phyloP scores from a whole-genome alignment of 2,329 filamentous ascomycete species.

The Grosmannia clavigera region DNA sequence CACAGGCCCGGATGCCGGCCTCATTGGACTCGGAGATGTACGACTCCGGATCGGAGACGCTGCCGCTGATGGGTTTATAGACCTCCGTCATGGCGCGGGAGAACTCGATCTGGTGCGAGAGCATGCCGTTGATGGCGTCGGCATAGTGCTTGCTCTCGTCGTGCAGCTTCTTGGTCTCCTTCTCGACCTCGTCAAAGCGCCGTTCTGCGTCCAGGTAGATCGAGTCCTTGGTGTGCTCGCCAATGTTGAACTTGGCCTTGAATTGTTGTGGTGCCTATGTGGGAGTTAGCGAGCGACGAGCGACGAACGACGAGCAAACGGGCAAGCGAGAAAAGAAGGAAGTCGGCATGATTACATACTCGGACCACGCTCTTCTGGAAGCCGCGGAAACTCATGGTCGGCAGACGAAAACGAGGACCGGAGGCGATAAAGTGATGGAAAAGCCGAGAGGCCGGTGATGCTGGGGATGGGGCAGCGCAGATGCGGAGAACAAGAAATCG shows the following conservation, averaged over 20 bases:
- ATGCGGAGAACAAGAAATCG: too few relatives aligned
- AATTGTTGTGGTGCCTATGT: conserved; percentile 74
- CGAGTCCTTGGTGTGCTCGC: conserved; percentile 87
- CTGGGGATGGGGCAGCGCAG: too few relatives aligned
- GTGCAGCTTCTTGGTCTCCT: conserved; percentile 90
- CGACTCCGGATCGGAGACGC: conserved; percentile 83
- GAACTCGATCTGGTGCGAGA: conserved; percentile 95
- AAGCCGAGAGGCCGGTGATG: too few relatives aligned
- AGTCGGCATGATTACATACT: conserved; percentile 32
- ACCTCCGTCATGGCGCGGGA: conserved; percentile 91
- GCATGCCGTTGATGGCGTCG: conserved; percentile 95
- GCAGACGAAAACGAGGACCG: background rate
- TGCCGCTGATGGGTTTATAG: conserved; percentile 95
- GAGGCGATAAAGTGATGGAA: background rate
- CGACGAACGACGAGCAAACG: conserved; percentile 17
- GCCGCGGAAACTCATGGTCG: conserved; percentile 86
- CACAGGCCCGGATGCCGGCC: conserved; percentile 87
- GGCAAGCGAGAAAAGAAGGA: too few relatives aligned
- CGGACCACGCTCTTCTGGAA: conserved; percentile 81
- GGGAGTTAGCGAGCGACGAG: too few relatives aligned
- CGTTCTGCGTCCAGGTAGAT: conserved; percentile 92
- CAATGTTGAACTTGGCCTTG: conserved; percentile 87
- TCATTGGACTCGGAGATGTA: conserved; percentile 73
- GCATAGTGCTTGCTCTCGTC: conserved; percentile 98
- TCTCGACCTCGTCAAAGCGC: conserved; percentile 86